Base-by-base conservation (phyloP, 495 filamentous ascomycete species). In the Delitschia confertaspora region DNA sequence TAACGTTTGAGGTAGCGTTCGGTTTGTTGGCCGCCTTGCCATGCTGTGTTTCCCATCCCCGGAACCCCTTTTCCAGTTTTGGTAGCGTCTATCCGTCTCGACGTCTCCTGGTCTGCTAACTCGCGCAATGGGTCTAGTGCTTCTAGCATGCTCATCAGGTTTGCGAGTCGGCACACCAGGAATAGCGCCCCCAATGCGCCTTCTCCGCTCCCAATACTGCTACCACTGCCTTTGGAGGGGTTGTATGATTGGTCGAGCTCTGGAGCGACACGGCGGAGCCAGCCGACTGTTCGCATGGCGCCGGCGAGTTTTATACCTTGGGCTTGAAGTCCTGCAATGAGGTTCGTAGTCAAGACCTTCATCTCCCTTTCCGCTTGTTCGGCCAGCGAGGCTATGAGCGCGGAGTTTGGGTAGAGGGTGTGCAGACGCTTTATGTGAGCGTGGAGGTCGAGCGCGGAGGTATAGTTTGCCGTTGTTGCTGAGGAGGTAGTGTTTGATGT, bases 1-100 rank as follows among this genome's bases (percentile, higher is more conserved):
- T 93, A 99, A 38, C 85, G 70, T 61, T 99, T 99, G 26, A 99
- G 67, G 52, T 87, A 99, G 18, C 85, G 74, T 57, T 95, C 93
- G 1, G 88, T 95, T 57, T 98, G 91, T 56, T 93, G 85, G 0
- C 89, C 91, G 4, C 74, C 76, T 0, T 79, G 74, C 80, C 81
- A 84, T 4, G 68, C 50, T 11, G 47, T 54, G 27, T 58, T 50
- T 10, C 35, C 38, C 9, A 51, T 51, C 7, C 2, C n/a, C 45
- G 56, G 34, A 10, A n/a, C 22, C 3, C n/a, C 48, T 7, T 16
- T 29, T n/a, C 21, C 35, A 16, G 33, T 32, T 19, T n/a, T n/a
- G n/a, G n/a, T n/a, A 14, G 22, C 39, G n/a, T 22, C 19, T 0
- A 39, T 25, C 29, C 56, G 41, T 7, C 41, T 65, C 36, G 65